Evolutionary conservation across 805 yeast genomes (phyloP).

Genomic region (Nakazawaea peltata): DNA sequence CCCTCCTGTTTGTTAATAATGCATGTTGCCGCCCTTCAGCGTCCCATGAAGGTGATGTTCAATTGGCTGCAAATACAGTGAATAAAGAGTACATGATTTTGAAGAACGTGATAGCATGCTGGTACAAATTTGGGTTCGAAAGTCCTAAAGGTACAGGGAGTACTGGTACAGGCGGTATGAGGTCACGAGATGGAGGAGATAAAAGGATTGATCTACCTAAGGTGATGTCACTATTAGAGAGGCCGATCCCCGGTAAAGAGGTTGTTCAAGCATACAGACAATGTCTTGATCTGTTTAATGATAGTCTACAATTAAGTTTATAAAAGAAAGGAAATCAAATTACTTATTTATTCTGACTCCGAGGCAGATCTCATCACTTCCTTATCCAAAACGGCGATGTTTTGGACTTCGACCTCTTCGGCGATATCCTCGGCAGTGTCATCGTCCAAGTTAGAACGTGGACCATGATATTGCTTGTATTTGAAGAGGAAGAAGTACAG

Average conservation of each 20-base stretch:
- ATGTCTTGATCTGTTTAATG: not conserved
- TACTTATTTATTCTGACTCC: too few species aligned
- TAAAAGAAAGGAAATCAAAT: too few species aligned
- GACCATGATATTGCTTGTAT: conserved; percentile 19
- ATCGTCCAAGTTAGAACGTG: conserved; percentile 17
- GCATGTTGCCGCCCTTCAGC: conserved; percentile 4
- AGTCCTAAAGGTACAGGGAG: not conserved
- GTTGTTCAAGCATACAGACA: not conserved
- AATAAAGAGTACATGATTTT: conserved; percentile 1
- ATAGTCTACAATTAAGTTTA: not conserved
- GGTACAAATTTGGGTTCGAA: not conserved
- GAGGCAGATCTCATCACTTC: too few species aligned
- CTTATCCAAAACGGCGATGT: too few species aligned
- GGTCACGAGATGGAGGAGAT: too few species aligned
- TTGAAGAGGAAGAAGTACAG: conserved; percentile 17
- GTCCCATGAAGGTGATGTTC: too few species aligned
- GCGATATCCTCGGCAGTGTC: conserved; percentile 3
- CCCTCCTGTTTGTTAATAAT: conserved; percentile 4
- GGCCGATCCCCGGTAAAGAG: not conserved
- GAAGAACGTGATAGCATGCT: not conserved
- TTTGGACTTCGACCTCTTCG: too few species aligned
- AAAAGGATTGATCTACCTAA: too few species aligned
- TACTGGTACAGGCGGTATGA: too few species aligned
- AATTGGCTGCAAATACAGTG: too few species aligned
- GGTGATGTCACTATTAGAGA: too few species aligned